Percentiles rank a stretch among this genome's conserved stretches.
Evolutionary conservation across 306 rosid genomes (phyloP).

Genomic region (Hippophae rhamnoides): DNA sequence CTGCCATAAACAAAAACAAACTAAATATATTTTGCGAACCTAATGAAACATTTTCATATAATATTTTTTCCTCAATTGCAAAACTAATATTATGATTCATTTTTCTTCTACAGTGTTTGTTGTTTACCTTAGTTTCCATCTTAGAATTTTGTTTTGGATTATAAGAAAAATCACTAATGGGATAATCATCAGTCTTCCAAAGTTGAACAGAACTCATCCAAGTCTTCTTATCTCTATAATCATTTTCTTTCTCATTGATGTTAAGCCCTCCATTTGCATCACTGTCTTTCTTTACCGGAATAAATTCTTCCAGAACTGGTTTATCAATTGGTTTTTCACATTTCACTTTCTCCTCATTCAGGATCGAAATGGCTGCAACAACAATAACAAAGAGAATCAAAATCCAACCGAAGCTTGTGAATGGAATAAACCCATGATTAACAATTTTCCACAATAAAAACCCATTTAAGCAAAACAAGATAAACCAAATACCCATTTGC

Average conservation of each 20-base stretch:
- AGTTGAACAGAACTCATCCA: slow-evolving; percentile 99
- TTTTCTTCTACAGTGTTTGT: background rate
- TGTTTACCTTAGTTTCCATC: slow-evolving; percentile 49
- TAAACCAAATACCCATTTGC: slow-evolving; percentile 6
- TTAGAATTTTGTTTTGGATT: slow-evolving; percentile 31
- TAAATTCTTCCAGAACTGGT: slow-evolving; percentile 75
- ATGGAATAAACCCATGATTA: slow-evolving; percentile 11
- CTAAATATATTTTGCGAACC: background rate
- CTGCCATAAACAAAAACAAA: slow-evolving; percentile 25
- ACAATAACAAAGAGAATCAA: background rate
- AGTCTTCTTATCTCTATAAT: slow-evolving; percentile 69
- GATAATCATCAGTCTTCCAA: slow-evolving; percentile 43
- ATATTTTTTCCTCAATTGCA: slow-evolving; percentile 1
- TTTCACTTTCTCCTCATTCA: slow-evolving; percentile 52
- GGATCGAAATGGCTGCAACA: slow-evolving; percentile 45
- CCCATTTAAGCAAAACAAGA: background rate
- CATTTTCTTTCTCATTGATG: slow-evolving; percentile 28
- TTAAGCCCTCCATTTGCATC: slow-evolving; percentile 23
- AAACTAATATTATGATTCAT: slow-evolving; percentile 2
- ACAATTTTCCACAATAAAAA: background rate
- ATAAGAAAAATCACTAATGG: slow-evolving; percentile 14
- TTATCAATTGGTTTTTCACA: slow-evolving; percentile 28
- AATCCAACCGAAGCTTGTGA: background rate
- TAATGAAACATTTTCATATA: background rate
- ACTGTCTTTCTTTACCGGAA: slow-evolving; percentile 57